Conservation (phyloP, 768 basidiomycete genomes). For the Bullera alba region DNA sequence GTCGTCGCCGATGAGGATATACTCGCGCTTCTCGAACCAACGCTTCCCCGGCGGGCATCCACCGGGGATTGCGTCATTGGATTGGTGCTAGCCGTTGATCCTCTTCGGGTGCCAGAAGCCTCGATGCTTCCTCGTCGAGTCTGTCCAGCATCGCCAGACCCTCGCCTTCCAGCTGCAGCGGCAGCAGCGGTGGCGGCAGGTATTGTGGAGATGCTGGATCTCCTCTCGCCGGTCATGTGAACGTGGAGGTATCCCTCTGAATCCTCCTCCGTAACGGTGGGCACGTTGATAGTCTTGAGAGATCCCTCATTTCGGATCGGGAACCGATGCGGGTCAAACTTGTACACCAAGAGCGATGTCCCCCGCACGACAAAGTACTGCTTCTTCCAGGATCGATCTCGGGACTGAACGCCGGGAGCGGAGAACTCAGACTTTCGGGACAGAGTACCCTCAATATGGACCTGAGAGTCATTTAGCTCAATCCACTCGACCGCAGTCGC, state of each 20-base stretch:
- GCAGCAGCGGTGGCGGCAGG: neutral
- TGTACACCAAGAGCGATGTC: constrained; percentile 67
- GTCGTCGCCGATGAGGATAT: neutral
- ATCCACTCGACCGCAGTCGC: neutral
- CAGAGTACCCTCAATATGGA: constrained; percentile 73
- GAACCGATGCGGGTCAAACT: constrained; percentile 47
- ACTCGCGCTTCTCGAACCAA: neutral
- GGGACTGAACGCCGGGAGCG: constrained; percentile 74
- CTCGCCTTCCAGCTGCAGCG: neutral
- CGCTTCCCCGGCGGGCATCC: neutral
- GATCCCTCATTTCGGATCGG: constrained; percentile 30
- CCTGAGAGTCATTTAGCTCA: constrained; percentile 14
- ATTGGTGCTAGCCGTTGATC: neutral
- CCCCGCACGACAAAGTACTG: constrained; percentile 85
- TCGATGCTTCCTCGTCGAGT: neutral
- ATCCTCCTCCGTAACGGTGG: constrained; percentile 35
- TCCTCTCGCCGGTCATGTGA: constrained; percentile 35
- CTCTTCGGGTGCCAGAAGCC: neutral
- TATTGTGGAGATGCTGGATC: constrained; percentile 5
- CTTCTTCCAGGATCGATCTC: constrained; percentile 85
- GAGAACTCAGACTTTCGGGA: constrained; percentile 90
- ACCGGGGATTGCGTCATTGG: neutral
- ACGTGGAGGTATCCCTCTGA: constrained; percentile 41
- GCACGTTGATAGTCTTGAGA: constrained; percentile 5
- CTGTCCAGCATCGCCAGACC: neutral